Conservation (phyloP, 495 filamentous ascomycete genomes). For the Aspergillus leporis region DNA sequence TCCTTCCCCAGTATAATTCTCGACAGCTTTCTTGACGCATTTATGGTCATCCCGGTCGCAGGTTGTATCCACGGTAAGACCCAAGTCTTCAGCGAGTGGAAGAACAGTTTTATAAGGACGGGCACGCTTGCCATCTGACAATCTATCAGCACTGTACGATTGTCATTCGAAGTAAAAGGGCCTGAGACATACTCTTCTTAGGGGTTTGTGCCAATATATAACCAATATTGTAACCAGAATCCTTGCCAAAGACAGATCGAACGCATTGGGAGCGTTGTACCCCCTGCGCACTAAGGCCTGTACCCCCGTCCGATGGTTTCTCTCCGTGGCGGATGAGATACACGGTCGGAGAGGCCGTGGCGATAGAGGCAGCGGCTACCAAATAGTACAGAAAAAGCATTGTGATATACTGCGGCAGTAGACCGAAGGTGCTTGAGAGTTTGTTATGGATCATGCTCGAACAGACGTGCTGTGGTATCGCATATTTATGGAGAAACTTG, state of each 20-base stretch:
- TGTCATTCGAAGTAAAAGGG: conserved; percentile 1
- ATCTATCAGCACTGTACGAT: conserved; percentile 2
- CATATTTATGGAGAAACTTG: too few species aligned
- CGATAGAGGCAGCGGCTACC: conserved; percentile 23
- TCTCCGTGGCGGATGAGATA: conserved; percentile 62
- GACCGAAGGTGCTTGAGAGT: too few species aligned
- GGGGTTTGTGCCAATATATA: conserved; percentile 55
- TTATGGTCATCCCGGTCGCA: conserved; percentile 47
- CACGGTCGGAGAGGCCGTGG: conserved; percentile 36
- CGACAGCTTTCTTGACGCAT: conserved; percentile 48
- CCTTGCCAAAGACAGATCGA: conserved; percentile 44
- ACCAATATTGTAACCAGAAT: conserved; percentile 50
- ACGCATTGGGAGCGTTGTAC: conserved; percentile 53
- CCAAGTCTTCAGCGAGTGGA: conserved; percentile 51
- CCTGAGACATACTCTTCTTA: conserved; percentile 38
- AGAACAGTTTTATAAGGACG: conserved; percentile 55
- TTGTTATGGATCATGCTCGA: too few species aligned
- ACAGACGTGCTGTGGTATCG: too few species aligned
- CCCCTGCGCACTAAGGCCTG: conserved; percentile 47
- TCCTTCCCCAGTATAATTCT: conserved; percentile 44
- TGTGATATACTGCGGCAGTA: neutral
- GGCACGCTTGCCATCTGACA: conserved; percentile 45
- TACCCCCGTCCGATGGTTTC: conserved; percentile 47
- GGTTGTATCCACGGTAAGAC: conserved; percentile 51
- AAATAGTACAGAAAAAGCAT: conserved; percentile 17